Evolutionary conservation across 2,329 filamentous ascomycete genomes (phyloP).

Genomic region (Thelonectria rubi): DNA sequence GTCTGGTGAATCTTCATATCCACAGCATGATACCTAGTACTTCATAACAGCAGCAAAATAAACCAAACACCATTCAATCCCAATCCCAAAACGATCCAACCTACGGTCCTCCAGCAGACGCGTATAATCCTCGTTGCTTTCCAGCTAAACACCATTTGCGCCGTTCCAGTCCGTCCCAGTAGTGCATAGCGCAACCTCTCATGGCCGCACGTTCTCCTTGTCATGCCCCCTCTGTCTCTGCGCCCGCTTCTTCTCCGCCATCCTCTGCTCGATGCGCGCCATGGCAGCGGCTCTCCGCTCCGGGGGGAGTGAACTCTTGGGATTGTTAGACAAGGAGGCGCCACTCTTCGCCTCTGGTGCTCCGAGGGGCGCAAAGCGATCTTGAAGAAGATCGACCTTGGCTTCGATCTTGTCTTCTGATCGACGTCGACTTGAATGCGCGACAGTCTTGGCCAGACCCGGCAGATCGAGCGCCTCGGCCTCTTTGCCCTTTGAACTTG

Average conservation of each 20-base stretch:
- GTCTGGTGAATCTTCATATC: conserved; percentile 37
- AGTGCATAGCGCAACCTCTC: conserved; percentile 26
- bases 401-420: conserved; percentile 42
- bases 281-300: conserved; percentile 63
- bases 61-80: conserved; percentile 35
- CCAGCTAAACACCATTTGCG: conserved; percentile 35
- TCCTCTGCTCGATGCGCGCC: conserved; percentile 63
- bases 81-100: conserved; percentile 32
- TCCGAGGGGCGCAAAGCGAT: conserved; percentile 57
- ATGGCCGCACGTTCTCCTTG: conserved; percentile 63
- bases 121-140: conserved; percentile 17
- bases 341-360: conserved; percentile 47
- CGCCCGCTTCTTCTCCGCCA: conserved; percentile 58
- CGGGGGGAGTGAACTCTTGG: conserved; percentile 57
- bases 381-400: conserved; percentile 56
- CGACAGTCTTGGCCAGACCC: conserved; percentile 37
- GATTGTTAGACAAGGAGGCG: conserved; percentile 50
- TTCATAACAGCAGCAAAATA: conserved; percentile 16
- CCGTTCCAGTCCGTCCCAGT: conserved; percentile 8
- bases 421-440: conserved; percentile 26
- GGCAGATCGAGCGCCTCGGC: conserved; percentile 43
- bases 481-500: conserved; percentile 36
- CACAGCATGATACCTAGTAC: conserved; percentile 16
- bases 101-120: conserved; percentile 7
- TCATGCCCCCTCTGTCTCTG: conserved; percentile 48